Evolutionary conservation across 345 rosid species (phyloP).

Genomic region (sweet orange (Citrus sinensis)): DVS_A1.0 CM039162.1:29874501-29875000

Average conservation of each 20-base stretch:
- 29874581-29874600: slow-evolving; percentile 45
- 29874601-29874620: slow-evolving; percentile 21
- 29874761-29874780: slow-evolving; percentile 51
- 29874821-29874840: background rate
- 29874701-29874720: slow-evolving; percentile 7
- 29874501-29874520: slow-evolving; percentile 11
- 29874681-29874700: slow-evolving; percentile 31
- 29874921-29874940: slow-evolving; percentile 15
- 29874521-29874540: slow-evolving; percentile 26
- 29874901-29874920: background rate
- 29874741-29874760: slow-evolving; percentile 46
- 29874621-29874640: slow-evolving; percentile 21
- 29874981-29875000: slow-evolving; percentile 43
- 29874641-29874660: slow-evolving; percentile 54
- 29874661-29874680: slow-evolving; percentile 28
- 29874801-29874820: slow-evolving; percentile 43
- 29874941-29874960: slow-evolving; percentile 17
- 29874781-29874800: slow-evolving; percentile 35
- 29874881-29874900: background rate
- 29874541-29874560: slow-evolving; percentile 41
- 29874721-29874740: slow-evolving; percentile 31
- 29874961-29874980: slow-evolving; percentile 56
- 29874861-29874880: background rate
- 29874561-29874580: slow-evolving; percentile 50
- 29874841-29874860: background rate